Base-by-base conservation (phyloP, 2,329 filamentous ascomycete genomes). In the Zymoseptoria brevis region DNA sequence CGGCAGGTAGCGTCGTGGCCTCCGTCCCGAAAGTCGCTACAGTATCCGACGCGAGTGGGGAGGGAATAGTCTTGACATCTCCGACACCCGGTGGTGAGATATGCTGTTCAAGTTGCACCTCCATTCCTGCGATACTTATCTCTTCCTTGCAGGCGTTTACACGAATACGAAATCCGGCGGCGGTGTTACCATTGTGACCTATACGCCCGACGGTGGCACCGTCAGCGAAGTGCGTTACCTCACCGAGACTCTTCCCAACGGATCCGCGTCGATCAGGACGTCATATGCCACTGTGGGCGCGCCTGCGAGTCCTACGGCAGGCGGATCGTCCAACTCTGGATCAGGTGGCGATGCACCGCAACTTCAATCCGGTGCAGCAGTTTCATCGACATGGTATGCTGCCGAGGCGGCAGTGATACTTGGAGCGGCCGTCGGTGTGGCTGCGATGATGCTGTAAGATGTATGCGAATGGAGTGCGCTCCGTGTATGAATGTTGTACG, bases 181-280 rank as follows among this genome's bases (percentile, higher is more conserved):
- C 22, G 62, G 66, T 45, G 75, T 75, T 2, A 73, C 79, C 57
- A 62, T 77, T 55, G 77, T 78, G 2, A 80, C 78, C 1, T 79
- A 75, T 64, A 79, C 77, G 1, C 78, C 78, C 3, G 70, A 66
- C 53, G 76, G 73, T 52, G 76, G 73, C 19, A 66, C 62, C 8
- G 73, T 80, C 19, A 75, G 69, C 62, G 69, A 70, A 53, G 61
- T 80, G 26, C 70, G 75, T 29, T 63, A 79, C 19, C 54, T 64
- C 48, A 76, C 73, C 4, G 72, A 71, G 1, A 69, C 64, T 9
- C 61, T 73, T 13, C 62, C 72, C 8, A 68, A 74, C 57, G 74
- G 74, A 16, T 59, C 69, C 35, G 71, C 66, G 3, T 71, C 67
- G 41, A 78, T 76, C 1, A 70, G 78, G 55, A 80, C 78, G 19